Evolutionary conservation across 768 basidiomycete genomes (phyloP).

Genomic region (Grammothele lineata): DNA sequence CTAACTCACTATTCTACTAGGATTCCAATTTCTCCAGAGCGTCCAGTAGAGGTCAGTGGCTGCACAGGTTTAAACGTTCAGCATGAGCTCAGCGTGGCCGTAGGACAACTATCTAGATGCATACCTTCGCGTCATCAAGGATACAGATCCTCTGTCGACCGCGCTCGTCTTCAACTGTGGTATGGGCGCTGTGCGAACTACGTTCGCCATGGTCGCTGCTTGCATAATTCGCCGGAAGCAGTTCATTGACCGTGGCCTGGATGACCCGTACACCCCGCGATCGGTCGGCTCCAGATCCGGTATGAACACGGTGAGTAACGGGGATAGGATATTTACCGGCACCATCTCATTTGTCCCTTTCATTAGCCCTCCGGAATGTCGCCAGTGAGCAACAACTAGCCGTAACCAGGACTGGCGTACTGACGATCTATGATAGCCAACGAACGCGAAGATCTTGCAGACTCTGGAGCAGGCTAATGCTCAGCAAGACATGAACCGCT

Average conservation of each 20-base stretch:
- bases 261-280: slow-evolving; percentile 72
- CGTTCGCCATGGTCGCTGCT: slow-evolving; percentile 96
- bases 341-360: neutral
- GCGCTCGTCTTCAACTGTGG: slow-evolving; percentile 94
- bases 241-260: slow-evolving; percentile 52
- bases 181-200: slow-evolving; percentile 94
- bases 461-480: slow-evolving; percentile 71
- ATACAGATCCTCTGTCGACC: slow-evolving; percentile 74
- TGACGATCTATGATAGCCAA: slow-evolving; percentile 28
- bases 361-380: slow-evolving; percentile 21
- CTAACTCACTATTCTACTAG: slow-evolving; percentile 33
- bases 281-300: slow-evolving; percentile 29
- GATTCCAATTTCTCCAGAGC: slow-evolving; percentile 93
- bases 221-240: slow-evolving; percentile 77
- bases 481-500: slow-evolving; percentile 75
- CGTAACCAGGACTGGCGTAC: neutral
- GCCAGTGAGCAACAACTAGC: slow-evolving; percentile 3
- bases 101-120: slow-evolving; percentile 95
- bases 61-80: too few relatives aligned
- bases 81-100: too few relatives aligned
- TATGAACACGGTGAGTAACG: slow-evolving; percentile 43
- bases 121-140: slow-evolving; percentile 77
- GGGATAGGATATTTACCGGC: neutral
- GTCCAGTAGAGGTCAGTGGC: slow-evolving; percentile 78
- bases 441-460: slow-evolving; percentile 57